Conservation (phyloP, 192 early-diverging fungal species). For the Entomortierella beljakovae region DNA sequence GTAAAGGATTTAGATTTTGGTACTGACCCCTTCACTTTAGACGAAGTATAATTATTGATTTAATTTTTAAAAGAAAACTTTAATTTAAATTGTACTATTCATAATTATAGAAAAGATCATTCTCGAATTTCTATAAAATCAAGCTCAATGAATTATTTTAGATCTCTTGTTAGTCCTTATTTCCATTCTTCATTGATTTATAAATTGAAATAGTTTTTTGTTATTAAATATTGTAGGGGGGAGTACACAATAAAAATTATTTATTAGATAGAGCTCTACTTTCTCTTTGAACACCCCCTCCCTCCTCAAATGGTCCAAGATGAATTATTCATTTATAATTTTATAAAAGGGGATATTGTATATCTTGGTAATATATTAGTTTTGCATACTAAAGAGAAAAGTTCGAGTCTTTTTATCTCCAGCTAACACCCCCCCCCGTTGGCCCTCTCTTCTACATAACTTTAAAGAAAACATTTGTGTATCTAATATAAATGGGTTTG, state of each 20-base stretch:
- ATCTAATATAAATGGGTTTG: too few species aligned
- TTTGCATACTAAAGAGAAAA: slow-evolving; percentile 31
- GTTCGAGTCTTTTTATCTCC: slow-evolving; percentile 28
- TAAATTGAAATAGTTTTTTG: neutral
- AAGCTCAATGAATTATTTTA: neutral
- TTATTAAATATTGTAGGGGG: neutral
- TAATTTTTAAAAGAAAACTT: slow-evolving; percentile 48
- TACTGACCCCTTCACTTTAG: slow-evolving; percentile 53
- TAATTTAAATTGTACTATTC: slow-evolving; percentile 14
- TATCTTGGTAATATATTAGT: slow-evolving; percentile 18
- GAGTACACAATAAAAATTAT: neutral
- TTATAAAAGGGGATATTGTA: slow-evolving; percentile 10
- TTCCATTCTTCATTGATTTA: neutral
- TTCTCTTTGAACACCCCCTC: neutral
- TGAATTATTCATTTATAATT: neutral
- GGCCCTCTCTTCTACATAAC: too few species aligned
- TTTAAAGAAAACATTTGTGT: too few species aligned
- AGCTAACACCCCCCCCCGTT: too few species aligned
- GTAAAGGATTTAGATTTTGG: neutral
- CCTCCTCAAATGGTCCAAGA: neutral
- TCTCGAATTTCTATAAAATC: neutral
- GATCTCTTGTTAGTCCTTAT: neutral
- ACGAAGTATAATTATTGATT: slow-evolving; percentile 52
- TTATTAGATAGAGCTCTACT: slow-evolving; percentile 8
- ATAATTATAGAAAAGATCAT: neutral